Evolutionary conservation across 805 yeast genomes (phyloP).

Genomic region (Yamadazyma tumulicola): DNA sequence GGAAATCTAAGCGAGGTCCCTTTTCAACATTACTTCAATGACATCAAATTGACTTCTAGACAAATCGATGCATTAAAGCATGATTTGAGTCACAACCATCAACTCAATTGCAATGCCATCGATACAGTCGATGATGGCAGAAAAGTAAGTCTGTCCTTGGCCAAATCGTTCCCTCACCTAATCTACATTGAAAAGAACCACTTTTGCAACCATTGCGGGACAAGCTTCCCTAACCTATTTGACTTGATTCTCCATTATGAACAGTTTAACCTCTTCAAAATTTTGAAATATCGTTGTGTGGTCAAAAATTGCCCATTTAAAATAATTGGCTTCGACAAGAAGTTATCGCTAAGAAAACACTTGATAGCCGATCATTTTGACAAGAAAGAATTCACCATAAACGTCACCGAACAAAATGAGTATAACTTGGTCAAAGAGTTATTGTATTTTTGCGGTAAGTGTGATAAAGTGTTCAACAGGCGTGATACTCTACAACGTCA

Average conservation of each 20-base stretch:
- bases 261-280: conserved; percentile 12
- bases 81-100: too few relatives aligned
- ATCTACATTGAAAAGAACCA: background rate
- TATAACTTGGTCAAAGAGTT: conserved; percentile 3
- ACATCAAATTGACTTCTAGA: too few relatives aligned
- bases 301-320: conserved; percentile 27
- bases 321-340: conserved; percentile 27
- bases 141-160: too few relatives aligned
- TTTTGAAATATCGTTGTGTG: conserved; percentile 23
- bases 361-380: conserved; percentile 23
- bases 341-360: conserved; percentile 27
- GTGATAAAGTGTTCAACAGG: conserved; percentile 11
- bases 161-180: too few relatives aligned
- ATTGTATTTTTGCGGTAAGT: conserved; percentile 9
- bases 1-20: too few relatives aligned
- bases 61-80: too few relatives aligned
- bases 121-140: too few relatives aligned
- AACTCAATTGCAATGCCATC: too few relatives aligned
- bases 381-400: background rate
- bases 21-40: too few relatives aligned
- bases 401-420: background rate
- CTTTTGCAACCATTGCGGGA: conserved; percentile 9
- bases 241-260: conserved; percentile 22
- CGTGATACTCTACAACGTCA: conserved; percentile 14
- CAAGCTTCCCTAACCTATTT: conserved; percentile 3